These are phyloP conservation scores for Acer negundo DNA, from an alignment of 345 rosid species.

Conservation along the genomic window DNA sequence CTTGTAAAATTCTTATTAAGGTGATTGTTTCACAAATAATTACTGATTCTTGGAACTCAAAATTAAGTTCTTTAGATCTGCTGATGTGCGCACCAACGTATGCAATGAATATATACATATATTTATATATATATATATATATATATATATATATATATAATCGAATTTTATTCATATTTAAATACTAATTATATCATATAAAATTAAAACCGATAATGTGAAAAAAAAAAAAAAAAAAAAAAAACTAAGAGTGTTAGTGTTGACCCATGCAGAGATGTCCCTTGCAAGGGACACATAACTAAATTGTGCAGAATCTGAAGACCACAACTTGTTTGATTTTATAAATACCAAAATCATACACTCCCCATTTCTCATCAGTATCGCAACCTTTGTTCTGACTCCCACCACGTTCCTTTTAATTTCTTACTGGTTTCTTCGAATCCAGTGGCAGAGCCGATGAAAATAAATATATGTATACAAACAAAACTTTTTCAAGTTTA, in stretches of 20 bases:
- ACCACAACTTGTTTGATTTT: conserved; percentile 30
- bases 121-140: too few species aligned
- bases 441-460: conserved; percentile 13
- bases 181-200: not conserved
- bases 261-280: conserved; percentile 35
- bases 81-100: too few species aligned
- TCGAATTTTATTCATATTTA: not conserved
- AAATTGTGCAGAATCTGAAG: conserved; percentile 31
- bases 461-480: not conserved
- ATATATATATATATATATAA: too few species aligned
- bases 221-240: not conserved
- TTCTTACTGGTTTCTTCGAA: conserved; percentile 19
- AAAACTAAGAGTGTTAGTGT: not conserved
- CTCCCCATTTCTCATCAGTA: conserved; percentile 29
- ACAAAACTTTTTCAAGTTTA: not conserved
- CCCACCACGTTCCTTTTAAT: conserved; percentile 32
- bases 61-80: too few species aligned
- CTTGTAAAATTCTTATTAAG: too few species aligned
- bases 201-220: not conserved
- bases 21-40: too few species aligned
- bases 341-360: not conserved
- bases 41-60: too few species aligned
- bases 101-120: too few species aligned
- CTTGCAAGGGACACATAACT: conserved; percentile 21
- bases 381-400: conserved; percentile 13